phyloP scores from a whole-genome alignment of 2,329 filamentous ascomycete genomes.

The Scleromitrula shiraiana region DNA sequence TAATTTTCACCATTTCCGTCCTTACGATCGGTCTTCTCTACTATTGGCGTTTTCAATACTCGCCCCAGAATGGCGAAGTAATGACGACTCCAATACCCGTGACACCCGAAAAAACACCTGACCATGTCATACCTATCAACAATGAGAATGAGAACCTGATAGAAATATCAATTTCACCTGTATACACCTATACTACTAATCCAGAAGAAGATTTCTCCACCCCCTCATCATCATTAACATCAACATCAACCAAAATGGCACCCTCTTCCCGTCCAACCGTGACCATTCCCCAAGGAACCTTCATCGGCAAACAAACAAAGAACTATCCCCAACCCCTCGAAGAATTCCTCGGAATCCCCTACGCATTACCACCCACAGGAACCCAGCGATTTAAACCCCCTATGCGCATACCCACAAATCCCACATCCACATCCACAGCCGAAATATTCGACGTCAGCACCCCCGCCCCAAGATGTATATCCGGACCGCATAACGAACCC shows the following conservation, averaged over 20 bases:
- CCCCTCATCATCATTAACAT: neutral
- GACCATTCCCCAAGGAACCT: constrained; percentile 22
- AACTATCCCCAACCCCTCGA: constrained; percentile 26
- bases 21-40: constrained; percentile 1
- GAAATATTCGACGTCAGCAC: constrained; percentile 32
- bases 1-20: neutral
- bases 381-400: constrained; percentile 38
- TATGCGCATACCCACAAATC: constrained; percentile 17
- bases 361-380: constrained; percentile 39
- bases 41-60: constrained; percentile 4
- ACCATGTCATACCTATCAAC: neutral
- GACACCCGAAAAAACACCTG: constrained; percentile 1
- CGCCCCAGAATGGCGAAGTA: neutral
- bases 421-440: constrained; percentile 22
- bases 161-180: no score
- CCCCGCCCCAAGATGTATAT: constrained; percentile 29
- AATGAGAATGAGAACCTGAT: neutral
- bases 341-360: constrained; percentile 41
- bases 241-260: neutral
- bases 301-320: constrained; percentile 17
- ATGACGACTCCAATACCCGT: neutral
- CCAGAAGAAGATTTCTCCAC: neutral
- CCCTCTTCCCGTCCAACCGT: constrained; percentile 5
- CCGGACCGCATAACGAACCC: constrained; percentile 11
- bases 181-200: no score